Conservation (phyloP, 2,329 filamentous ascomycete genomes). For the Nothopassalora personata region DNA sequence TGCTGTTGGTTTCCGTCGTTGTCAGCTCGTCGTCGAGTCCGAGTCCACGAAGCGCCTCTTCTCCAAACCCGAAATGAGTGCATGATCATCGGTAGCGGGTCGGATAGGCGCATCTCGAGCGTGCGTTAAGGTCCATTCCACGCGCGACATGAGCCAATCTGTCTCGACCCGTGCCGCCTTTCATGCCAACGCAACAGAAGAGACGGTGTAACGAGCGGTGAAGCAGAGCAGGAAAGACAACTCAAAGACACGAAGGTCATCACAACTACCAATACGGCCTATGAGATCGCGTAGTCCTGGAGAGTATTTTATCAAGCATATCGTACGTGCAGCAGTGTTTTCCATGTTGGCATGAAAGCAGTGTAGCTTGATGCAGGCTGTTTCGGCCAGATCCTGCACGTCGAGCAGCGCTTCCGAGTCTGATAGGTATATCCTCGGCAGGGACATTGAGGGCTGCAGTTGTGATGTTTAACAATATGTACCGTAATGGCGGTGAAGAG, state of each 20-base stretch:
- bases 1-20: not conserved
- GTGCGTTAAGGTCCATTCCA: not conserved
- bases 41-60: not conserved
- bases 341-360: slow-evolving; percentile 5
- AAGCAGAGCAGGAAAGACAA: slow-evolving; percentile 4
- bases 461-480: slow-evolving; percentile 12
- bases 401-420: too few relatives aligned
- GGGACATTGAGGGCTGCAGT: slow-evolving; percentile 8
- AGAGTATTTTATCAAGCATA: slow-evolving; percentile 20
- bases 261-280: slow-evolving; percentile 5
- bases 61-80: not conserved
- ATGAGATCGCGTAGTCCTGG: slow-evolving; percentile 7
- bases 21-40: not conserved
- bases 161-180: not conserved
- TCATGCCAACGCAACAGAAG: not conserved
- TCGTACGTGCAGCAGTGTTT: slow-evolving; percentile 15
- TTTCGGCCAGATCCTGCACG: slow-evolving; percentile 8
- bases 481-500: slow-evolving; percentile 4
- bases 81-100: not conserved
- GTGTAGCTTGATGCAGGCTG: slow-evolving; percentile 12
- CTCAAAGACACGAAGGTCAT: not conserved
- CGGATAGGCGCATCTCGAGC: slow-evolving; percentile 3
- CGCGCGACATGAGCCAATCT: slow-evolving; percentile 4
- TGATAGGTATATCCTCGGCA: not conserved
- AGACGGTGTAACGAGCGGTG: slow-evolving; percentile 16